Conservation (phyloP, 2,329 filamentous ascomycete genomes). For the Ceratocystis colombiana region DNA sequence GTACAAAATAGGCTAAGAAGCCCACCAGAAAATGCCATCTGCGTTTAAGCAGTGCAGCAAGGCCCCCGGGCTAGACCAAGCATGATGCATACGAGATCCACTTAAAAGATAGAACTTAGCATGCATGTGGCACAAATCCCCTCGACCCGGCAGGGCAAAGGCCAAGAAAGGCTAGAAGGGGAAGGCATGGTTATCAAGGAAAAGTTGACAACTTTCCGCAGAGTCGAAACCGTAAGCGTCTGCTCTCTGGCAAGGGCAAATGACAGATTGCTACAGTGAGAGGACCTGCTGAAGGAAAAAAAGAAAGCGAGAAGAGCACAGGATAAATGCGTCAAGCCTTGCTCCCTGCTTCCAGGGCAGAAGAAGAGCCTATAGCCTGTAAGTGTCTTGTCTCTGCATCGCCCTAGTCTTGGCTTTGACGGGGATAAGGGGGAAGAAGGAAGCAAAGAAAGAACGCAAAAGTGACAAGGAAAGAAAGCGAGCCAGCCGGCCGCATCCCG, state of each 20-base stretch:
- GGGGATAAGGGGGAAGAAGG: background rate
- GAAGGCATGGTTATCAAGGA: background rate
- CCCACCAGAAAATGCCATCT: background rate
- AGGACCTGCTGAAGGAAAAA: too few species aligned
- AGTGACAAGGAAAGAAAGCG: background rate
- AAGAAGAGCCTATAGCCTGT: too few species aligned
- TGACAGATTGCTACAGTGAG: too few species aligned
- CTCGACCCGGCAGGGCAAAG: background rate
- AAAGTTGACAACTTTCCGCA: background rate
- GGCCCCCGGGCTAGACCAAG: background rate
- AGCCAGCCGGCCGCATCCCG: background rate
- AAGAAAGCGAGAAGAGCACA: too few species aligned
- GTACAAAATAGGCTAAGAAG: background rate
- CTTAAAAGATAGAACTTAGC: background rate
- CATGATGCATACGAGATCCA: background rate
- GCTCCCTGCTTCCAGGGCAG: too few species aligned
- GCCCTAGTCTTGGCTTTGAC: background rate
- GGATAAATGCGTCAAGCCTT: too few species aligned
- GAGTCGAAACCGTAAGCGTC: too few species aligned
- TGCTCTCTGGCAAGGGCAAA: too few species aligned
- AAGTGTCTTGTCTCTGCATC: background rate
- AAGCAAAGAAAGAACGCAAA: constrained; percentile 3
- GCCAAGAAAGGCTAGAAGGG: background rate
- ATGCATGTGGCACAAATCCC: background rate
- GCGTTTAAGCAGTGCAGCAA: constrained; percentile 9